Base-by-base conservation (phyloP, 768 basidiomycete genomes). In the Rhodotorula kratochvilovae region DNA sequence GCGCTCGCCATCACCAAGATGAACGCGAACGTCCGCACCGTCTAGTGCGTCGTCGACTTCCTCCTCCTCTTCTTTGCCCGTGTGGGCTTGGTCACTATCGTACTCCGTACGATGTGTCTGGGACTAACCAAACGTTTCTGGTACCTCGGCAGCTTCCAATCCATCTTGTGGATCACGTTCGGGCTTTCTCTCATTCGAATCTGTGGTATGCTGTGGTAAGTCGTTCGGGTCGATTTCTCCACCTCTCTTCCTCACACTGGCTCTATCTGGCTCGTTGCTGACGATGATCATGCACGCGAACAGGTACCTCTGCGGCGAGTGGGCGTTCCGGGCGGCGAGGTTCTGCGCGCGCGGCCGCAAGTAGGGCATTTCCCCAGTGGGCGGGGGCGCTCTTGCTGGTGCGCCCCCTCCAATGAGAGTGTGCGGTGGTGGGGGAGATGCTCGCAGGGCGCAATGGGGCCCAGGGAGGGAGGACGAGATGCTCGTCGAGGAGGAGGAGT, bases 141-240 rank as follows among this genome's bases (percentile, higher is more conserved):
- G 7, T 1, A 5, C 0, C 29, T 7, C 5, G 23, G 17, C 63
- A 66, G 70, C 64, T 72, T 75, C 68, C 64, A 69, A 31, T 50
- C 59, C 1, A 66, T 75, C 36, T 59, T 75, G 2, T 75, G 70
- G 71, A 70, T 68, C 48, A 75, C 74, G 1, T 72, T 72, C 33
- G 74, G 71, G 0, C 62, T 75, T 0, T 23, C 58, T 0, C 3
- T 50, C 15, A 53, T 71, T 0, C 57, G 73, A 0, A 16, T 74
- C 3, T 0, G 17, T 0, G 73, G 73, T 1, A 33, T 68, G 27
- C 13, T 70, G 16, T 73, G 67, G 63, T 59, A 43, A 19, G n/a
- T 25, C 23, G 53, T 21, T n/a, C n/a, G n/a, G n/a, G n/a, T n/a
- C n/a, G n/a, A n/a, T n/a, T n/a, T n/a, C n/a, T n/a, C n/a, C n/a